phyloP scores from a whole-genome alignment of 345 rosid species.

The Camelina laxa region DNA sequence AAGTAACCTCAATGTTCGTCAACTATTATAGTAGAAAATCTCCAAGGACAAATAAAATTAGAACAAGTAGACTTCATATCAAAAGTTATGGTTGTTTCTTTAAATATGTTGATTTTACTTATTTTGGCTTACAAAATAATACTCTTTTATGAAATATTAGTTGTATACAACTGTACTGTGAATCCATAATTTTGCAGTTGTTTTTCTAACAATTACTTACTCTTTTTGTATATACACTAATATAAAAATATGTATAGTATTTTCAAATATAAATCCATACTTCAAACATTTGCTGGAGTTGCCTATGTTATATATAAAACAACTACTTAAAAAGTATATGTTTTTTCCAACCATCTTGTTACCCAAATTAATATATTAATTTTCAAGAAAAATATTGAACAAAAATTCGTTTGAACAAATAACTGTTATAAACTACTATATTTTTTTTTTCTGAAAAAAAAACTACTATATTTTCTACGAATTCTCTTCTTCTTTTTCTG shows the following conservation, averaged over 20 bases:
- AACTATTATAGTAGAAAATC: slow-evolving; percentile 40
- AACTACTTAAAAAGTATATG: background rate
- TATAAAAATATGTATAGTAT: background rate
- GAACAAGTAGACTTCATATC: slow-evolving; percentile 24
- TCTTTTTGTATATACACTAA: background rate
- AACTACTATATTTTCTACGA: background rate
- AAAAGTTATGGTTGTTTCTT: slow-evolving; percentile 30
- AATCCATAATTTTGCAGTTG: background rate
- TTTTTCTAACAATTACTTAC: background rate
- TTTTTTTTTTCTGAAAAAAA: background rate
- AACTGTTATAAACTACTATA: background rate
- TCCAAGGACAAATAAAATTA: slow-evolving; percentile 12
- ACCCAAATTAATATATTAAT: background rate
- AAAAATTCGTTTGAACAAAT: background rate
- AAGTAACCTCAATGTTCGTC: slow-evolving; percentile 11
- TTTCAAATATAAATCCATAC: background rate
- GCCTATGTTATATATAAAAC: background rate
- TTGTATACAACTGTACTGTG: background rate
- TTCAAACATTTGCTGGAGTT: background rate
- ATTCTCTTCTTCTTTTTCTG: background rate
- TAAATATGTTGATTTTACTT: slow-evolving; percentile 22
- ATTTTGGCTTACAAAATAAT: background rate
- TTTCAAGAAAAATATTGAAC: background rate
- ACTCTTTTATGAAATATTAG: slow-evolving; percentile 5
- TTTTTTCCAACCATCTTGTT: background rate